Conservation (phyloP, 805 yeast species). For the Candida sakaeoensis region DNA sequence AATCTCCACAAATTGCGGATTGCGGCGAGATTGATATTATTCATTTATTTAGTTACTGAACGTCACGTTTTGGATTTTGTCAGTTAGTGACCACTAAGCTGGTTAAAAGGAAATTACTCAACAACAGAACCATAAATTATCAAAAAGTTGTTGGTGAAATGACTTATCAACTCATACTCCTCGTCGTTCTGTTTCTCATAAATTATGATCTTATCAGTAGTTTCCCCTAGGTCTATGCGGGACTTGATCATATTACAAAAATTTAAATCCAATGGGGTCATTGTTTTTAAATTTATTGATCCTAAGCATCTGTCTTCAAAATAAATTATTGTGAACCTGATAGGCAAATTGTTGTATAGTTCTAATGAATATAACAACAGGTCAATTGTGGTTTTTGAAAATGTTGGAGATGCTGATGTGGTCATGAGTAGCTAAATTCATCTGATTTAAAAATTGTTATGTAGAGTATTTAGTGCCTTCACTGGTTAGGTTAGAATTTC, state of each 20-base stretch:
- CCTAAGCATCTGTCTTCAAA: conserved; percentile 1
- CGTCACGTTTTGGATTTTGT: no score
- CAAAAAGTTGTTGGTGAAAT: neutral
- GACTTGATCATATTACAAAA: neutral
- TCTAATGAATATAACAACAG: neutral
- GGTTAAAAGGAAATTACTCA: no score
- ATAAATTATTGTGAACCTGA: conserved; percentile 3
- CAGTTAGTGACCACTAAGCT: no score
- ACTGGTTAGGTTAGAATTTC: no score
- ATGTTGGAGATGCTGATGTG: neutral
- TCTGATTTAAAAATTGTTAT: no score
- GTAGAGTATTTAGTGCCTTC: no score
- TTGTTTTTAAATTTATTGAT: neutral
- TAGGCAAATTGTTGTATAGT: neutral
- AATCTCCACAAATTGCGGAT: no score
- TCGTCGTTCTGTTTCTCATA: neutral
- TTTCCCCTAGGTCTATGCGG: neutral
- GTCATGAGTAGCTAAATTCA: neutral
- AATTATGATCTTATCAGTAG: conserved; percentile 1
- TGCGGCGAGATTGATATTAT: no score
- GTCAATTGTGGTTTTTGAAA: neutral
- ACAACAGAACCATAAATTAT: neutral
- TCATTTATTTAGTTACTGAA: no score
- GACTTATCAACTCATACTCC: neutral
- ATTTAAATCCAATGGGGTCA: neutral